A percentile compares a stretch with the other conserved stretches of the same genome.
Evolutionary conservation across 805 yeast genomes (phyloP).

Genomic region (Monosporozyma yasuniensis): DNA sequence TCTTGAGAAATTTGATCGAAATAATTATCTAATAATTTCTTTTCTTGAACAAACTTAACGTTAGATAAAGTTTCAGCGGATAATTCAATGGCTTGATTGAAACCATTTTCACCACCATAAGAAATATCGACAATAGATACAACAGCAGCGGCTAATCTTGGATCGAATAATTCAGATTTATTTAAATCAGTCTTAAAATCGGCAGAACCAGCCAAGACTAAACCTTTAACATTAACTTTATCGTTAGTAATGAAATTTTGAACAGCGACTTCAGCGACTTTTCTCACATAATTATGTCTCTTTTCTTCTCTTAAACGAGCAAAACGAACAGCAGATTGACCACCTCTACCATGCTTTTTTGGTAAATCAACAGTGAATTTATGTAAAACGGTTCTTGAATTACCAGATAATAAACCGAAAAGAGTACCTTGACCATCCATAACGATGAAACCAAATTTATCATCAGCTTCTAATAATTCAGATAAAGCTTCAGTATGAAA

Average conservation of each 20-base stretch:
- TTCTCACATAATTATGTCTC: conserved; percentile 96
- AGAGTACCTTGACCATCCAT: conserved; percentile 99
- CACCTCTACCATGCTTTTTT: conserved; percentile 99
- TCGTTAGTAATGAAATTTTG: conserved; percentile 94
- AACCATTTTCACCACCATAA: conserved; percentile 99
- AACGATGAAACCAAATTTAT: conserved; percentile 92
- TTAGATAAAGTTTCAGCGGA: conserved; percentile 95
- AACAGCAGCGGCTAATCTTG: conserved; percentile 77
- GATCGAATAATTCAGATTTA: conserved; percentile 88
- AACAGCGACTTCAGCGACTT: conserved; percentile 96
- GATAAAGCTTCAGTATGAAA: conserved; percentile 96
- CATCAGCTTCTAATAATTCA: conserved; percentile 90
- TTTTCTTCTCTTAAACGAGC: conserved; percentile 98
- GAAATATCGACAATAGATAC: conserved; percentile 93
- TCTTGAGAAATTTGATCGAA: conserved; percentile 97
- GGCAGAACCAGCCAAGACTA: conserved; percentile 97
- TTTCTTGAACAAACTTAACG: conserved; percentile 96
- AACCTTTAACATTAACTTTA: conserved; percentile 88
- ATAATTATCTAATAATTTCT: conserved; percentile 83
- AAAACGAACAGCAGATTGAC: conserved; percentile 99
- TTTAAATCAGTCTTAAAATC: conserved; percentile 94
- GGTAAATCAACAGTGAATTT: conserved; percentile 97
- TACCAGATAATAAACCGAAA: conserved; percentile 92
- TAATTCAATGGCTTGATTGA: conserved; percentile 97
- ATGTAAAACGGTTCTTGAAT: conserved; percentile 91